Conservation (phyloP, 2,329 filamentous ascomycete genomes). For the Hymenoscyphus fraxineus region DNA sequence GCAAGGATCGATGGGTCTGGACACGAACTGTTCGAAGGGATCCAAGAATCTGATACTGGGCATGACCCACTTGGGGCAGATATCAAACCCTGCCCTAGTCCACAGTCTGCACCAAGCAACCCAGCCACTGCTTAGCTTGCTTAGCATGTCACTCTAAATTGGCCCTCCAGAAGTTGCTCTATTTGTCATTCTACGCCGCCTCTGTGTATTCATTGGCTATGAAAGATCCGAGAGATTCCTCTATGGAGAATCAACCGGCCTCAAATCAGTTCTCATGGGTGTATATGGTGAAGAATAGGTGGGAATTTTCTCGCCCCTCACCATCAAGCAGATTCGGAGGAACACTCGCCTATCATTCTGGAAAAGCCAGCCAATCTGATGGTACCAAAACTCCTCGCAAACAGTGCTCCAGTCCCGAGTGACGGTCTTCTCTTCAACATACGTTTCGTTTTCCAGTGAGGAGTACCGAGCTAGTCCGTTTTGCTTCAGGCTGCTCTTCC, state of each 20-base stretch:
- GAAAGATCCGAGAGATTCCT: background rate
- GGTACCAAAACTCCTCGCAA: background rate
- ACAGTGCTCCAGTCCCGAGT: too few species aligned
- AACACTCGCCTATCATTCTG: background rate
- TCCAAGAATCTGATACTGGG: constrained; percentile 4
- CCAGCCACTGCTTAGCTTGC: background rate
- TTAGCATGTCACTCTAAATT: background rate
- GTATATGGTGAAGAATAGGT: too few species aligned
- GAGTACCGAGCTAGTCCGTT: background rate
- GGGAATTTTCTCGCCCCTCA: too few species aligned
- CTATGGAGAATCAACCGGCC: background rate
- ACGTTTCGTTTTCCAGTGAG: background rate
- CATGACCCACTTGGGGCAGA: background rate
- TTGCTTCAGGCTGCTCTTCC: background rate
- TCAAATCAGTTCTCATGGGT: too few species aligned
- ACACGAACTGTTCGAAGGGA: background rate
- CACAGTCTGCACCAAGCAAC: background rate
- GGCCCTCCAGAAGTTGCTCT: background rate
- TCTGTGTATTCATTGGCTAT: background rate
- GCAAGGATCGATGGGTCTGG: background rate
- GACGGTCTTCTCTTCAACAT: too few species aligned
- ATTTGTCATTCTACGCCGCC: background rate
- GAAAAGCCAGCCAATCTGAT: background rate
- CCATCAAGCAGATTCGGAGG: too few species aligned
- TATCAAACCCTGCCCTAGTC: background rate